Base-by-base conservation (phyloP, 106 monocot species). In the Platanthera zijinensis region DNA sequence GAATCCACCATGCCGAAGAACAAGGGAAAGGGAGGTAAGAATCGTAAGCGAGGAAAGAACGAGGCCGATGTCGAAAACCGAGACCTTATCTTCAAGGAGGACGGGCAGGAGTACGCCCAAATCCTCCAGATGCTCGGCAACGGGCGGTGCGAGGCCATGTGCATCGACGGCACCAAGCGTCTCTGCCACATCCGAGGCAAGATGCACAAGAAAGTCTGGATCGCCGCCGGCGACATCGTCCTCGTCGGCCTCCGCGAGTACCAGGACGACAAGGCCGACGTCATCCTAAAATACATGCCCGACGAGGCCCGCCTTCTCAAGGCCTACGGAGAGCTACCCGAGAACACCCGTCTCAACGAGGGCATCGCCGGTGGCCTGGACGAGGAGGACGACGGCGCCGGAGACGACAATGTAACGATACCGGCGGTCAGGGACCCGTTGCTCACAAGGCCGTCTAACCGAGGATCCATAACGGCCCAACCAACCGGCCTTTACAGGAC, bases 131-230 rank as follows among this genome's bases (percentile, higher is more conserved):
- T 90, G 89, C 86, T 90, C 61, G 89, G 89, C 47, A 90, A 90
- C 78, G 89, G 89, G 1, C 84, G 89, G 47, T 90, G 89, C 78
- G 89, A 90, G 80, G 82, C 86, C n/a, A 75, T 80, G 74, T 90
- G 89, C 79, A 90, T 90, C 80, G 89, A 90, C 66, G 89, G 89
- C 8, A 86, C 82, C 66, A 90, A 90, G 50, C 69, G 89, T 0
- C 89, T 90, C 52, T 86, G 86, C 78, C 89, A 90, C 72, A 90
- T 90, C 75, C 84, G 89, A 0, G 89, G 89, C 3, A 90, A 90
- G 84, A 90, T 90, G 89, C 89, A 90, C 82, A 90, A 90, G 82
- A 90, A 90, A 71, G 89, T 90, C 18, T 90, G 89, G 89, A 90
- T 90, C 76, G 89, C 89, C 47, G 89, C 89, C 45, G 89, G 86